Evolutionary conservation across 768 basidiomycete species (phyloP), one percentile per base, ranked within the genome.

Genomic region (Amylocystis lapponica): DNA sequence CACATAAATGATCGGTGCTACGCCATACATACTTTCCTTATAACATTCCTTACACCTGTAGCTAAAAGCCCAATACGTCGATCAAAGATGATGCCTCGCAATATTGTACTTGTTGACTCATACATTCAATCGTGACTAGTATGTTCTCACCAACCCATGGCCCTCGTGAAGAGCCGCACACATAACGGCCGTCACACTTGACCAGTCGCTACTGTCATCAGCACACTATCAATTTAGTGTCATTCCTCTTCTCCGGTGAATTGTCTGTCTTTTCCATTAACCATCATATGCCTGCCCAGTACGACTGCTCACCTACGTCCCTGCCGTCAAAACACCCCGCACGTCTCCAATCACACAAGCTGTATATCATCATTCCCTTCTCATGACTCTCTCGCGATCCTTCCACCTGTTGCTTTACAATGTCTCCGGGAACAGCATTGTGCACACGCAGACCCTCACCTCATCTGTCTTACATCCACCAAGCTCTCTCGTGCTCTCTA

Each of bases 391-490:
- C 36, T 82, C 87, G 20, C 65, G 73, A 49, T 61, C 71, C 27
- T 89, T 90, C 57, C 71, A 70, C 10, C 72, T 91, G 17, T 79
- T 79, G 34, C 61, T 89, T n/a, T 91, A 83, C 58, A 79, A 87
- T 56, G 58, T 89, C 32, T 77, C 77, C 12, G 66, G 64, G 21
- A 69, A 74, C 49, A 63, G 56, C 8, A 68, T 79, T 36, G 64
- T 60, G 10, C 80, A 74, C 50, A 75, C 71, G 1, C 85, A 89
- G 60, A 83, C 82, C 1, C 66, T 90, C 14, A 76, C 72, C 25
- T 85, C 86, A 1, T 89, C 84, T 62, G 83, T 84, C 8, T 86
- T 85, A 3, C 82, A 81, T 59, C 84, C 85, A 1, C 88, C 89
- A 2, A 76, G 79, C 3, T 89, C 86, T 4, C 64, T 91, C n/a